Evolutionary conservation across 345 rosid genomes (phyloP), one percentile per base, ranked within the genome.

Genomic region (Limnanthes douglasii): DNA sequence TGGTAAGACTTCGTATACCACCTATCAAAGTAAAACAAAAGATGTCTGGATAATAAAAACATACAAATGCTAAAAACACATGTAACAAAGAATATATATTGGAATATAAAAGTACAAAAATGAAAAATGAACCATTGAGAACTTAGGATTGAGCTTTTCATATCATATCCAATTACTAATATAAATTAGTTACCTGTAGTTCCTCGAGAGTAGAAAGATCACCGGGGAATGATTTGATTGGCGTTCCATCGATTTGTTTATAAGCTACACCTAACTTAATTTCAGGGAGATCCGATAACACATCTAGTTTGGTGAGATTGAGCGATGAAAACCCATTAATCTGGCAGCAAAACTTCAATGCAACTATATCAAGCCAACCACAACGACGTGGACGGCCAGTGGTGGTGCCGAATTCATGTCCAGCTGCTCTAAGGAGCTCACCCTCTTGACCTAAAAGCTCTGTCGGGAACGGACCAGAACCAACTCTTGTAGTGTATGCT

Each of bases 301-400:
- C 98, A 61, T 90, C 95, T 21, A 90, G 75, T 59, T 90, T 90
- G 44, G 98, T 90, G 46, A 90, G 84, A 54, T 90, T 90, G 20
- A 90, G 68, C 11, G 98, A 80, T n/a, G 98, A 70, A 51, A 90
- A 80, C 18, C 95, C 95, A 46, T 90, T 90, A 47, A 90, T 74
- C 54, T 74, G 92, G 59, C 92, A 84, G 54, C 78, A 60, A 55
- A 55, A 90, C 50, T 55, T 80, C 57, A 84, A 54, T 3, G 95
- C 95, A 62, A 90, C 98, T 33, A 90, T 43, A 62, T 90, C 98
- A 5, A 90, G 95, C 98, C 98, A 90, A 24, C 95, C 98, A 51
- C 98, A 90, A 35, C 95, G 94, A 21, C 98, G 92, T 59, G 98
- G 98, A 27, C 95, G 98, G 18, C 98, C 98, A 6, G 95, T 90